These are phyloP conservation scores for Sporothrix luriei DNA, from an alignment of 2,329 filamentous ascomycete genomes.

Conservation along the genomic window DNA sequence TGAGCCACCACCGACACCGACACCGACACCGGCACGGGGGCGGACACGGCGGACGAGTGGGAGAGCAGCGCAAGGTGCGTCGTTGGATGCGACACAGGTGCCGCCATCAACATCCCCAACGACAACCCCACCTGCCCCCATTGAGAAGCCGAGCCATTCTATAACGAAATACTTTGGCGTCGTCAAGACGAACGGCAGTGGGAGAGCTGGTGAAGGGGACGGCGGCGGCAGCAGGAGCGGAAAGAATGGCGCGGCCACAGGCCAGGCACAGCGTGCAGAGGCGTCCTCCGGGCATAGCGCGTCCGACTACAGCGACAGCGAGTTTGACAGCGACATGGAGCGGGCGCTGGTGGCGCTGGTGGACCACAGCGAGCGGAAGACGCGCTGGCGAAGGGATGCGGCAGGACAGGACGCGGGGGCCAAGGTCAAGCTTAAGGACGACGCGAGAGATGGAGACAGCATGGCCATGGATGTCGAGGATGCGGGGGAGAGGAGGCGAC, in stretches of 20 bases:
- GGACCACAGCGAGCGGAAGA: conserved; percentile 29
- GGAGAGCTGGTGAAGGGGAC: not conserved
- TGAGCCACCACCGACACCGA: conserved; percentile 28
- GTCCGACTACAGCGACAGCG: conserved; percentile 30
- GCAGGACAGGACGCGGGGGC: not conserved
- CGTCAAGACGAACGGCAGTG: conserved; percentile 5
- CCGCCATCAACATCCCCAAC: not conserved
- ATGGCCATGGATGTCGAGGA: conserved; percentile 13
- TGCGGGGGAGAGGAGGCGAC: not conserved
- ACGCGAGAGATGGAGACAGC: not conserved
- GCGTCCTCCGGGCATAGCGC: not conserved
- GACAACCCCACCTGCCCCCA: not conserved
- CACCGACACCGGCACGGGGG: conserved; percentile 24
- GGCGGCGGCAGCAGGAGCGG: not conserved
- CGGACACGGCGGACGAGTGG: not conserved
- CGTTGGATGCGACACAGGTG: not conserved
- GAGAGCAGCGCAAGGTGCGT: not conserved
- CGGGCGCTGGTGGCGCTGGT: conserved; percentile 33
- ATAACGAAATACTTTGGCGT: conserved; percentile 34
- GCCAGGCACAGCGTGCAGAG: not conserved
- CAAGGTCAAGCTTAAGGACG: not conserved
- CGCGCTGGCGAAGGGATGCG: conserved; percentile 1
- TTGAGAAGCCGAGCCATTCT: not conserved
- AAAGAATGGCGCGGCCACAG: not conserved
- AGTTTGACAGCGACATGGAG: conserved; percentile 36